Conservation (phyloP, 805 yeast genomes). For the Metschnikowia sp. region DNA sequence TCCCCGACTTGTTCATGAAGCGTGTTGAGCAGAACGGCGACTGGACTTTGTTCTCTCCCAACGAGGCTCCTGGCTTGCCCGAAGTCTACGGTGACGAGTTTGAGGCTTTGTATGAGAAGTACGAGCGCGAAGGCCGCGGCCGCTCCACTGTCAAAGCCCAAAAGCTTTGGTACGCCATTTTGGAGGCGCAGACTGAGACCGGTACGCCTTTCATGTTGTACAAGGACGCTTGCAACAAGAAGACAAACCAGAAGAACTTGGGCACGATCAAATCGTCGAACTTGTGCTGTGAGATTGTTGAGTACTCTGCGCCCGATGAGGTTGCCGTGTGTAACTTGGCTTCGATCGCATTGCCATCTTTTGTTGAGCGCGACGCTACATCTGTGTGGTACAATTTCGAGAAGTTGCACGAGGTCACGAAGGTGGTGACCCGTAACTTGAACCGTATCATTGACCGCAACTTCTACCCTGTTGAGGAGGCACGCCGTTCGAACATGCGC, state of each 20-base stretch:
- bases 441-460: constrained; percentile 56
- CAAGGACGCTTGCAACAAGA: constrained; percentile 59
- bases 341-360: constrained; percentile 56
- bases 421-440: constrained; percentile 53
- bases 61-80: constrained; percentile 54
- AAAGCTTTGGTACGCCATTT: constrained; percentile 57
- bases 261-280: constrained; percentile 60
- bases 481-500: constrained; percentile 51
- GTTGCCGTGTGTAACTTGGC: constrained; percentile 63
- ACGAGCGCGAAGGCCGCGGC: constrained; percentile 51
- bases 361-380: constrained; percentile 43
- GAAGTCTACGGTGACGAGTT: constrained; percentile 58
- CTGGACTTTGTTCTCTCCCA: constrained; percentile 60
- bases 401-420: constrained; percentile 51
- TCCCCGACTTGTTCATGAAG: constrained; percentile 60
- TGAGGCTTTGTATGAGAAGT: constrained; percentile 46
- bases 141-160: constrained; percentile 52
- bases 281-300: constrained; percentile 63
- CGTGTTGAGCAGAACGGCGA: constrained; percentile 53
- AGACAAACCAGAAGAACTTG: constrained; percentile 58
- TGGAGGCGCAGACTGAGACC: constrained; percentile 63
- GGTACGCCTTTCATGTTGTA: constrained; percentile 65
- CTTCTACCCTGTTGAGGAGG: constrained; percentile 55
- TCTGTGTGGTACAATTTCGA: constrained; percentile 51
- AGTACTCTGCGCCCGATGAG: constrained; percentile 55